These are phyloP conservation scores for Xerocomellus intermedius DNA, from an alignment of 768 basidiomycete species.

Conservation along the genomic window DNA sequence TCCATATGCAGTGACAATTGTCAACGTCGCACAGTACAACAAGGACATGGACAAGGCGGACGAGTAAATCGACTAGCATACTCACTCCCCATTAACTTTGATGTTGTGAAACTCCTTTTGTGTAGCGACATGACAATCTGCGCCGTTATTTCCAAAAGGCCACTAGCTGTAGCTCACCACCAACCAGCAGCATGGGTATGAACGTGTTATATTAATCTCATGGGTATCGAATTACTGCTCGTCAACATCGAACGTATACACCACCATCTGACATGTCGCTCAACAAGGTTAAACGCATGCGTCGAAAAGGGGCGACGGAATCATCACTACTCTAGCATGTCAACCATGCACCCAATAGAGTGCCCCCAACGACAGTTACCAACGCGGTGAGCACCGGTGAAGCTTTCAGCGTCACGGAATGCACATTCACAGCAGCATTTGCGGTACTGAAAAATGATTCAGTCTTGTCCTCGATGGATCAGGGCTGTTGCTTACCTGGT, in stretches of 20 bases:
- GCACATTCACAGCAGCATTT: slow-evolving; percentile 17
- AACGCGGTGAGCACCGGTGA: slow-evolving; percentile 32
- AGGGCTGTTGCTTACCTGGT: slow-evolving; percentile 11
- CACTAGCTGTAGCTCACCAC: neutral
- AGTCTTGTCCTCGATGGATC: neutral
- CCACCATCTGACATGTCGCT: neutral
- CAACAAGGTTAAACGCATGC: neutral
- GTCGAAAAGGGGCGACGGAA: neutral
- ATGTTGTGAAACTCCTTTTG: neutral
- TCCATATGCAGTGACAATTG: neutral
- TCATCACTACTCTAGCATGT: slow-evolving; percentile 25
- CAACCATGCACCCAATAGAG: slow-evolving; percentile 41
- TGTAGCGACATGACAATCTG: neutral
- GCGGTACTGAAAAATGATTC: slow-evolving; percentile 5
- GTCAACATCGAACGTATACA: neutral
- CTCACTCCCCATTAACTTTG: neutral
- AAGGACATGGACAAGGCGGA: slow-evolving; percentile 52
- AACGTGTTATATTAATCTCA: neutral
- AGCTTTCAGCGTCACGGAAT: slow-evolving; percentile 13
- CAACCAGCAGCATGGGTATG: neutral
- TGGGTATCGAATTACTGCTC: neutral
- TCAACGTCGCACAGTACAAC: slow-evolving; percentile 46
- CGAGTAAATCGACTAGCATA: slow-evolving; percentile 12
- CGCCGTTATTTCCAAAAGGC: neutral
- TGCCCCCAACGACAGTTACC: slow-evolving; percentile 29